Evolutionary conservation across 23 red algal species (phyloP).

Genomic region (Gracilaria caudata): DNA sequence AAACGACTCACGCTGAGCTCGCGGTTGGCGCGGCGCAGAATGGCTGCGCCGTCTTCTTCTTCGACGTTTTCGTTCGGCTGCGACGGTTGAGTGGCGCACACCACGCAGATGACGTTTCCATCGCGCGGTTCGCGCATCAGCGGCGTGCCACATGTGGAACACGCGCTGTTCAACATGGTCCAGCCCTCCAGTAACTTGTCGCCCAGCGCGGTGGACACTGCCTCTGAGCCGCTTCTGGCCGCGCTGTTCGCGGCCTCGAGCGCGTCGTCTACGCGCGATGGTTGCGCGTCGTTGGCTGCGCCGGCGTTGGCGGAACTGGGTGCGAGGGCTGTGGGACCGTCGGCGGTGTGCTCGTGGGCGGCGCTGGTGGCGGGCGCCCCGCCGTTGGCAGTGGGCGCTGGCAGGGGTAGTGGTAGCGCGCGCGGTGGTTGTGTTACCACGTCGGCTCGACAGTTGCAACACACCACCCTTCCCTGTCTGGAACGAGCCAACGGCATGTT

Average conservation of each 20-base stretch:
- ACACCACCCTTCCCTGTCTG: slow-evolving; percentile 49
- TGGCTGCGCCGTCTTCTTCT: slow-evolving; percentile 1
- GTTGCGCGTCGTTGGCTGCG: not conserved
- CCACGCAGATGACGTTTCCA: slow-evolving; percentile 38
- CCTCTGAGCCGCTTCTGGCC: not conserved
- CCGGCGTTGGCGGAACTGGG: too few relatives aligned
- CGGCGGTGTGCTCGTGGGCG: not conserved
- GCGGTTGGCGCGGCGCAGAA: slow-evolving; percentile 23
- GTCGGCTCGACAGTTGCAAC: slow-evolving; percentile 49
- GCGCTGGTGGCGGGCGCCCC: not conserved
- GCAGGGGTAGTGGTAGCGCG: not conserved
- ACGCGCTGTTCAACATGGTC: slow-evolving; percentile 57
- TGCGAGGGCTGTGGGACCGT: not conserved
- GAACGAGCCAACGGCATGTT: slow-evolving; percentile 59
- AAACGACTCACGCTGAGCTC: slow-evolving; percentile 27
- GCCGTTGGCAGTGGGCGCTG: not conserved
- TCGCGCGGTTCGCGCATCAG: slow-evolving; percentile 34
- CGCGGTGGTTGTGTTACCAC: slow-evolving; percentile 4
- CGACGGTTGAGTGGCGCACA: not conserved
- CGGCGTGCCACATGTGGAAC: slow-evolving; percentile 40
- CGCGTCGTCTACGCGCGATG: not conserved
- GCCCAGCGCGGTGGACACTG: slow-evolving; percentile 27
- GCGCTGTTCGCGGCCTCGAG: not conserved
- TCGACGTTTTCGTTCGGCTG: not conserved
- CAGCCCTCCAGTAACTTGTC: slow-evolving; percentile 76